Percentiles rank a stretch among this genome's conserved stretches.
phyloP scores from a whole-genome alignment of 2,329 filamentous ascomycete genomes.

The Camillea tinctor region DNA sequence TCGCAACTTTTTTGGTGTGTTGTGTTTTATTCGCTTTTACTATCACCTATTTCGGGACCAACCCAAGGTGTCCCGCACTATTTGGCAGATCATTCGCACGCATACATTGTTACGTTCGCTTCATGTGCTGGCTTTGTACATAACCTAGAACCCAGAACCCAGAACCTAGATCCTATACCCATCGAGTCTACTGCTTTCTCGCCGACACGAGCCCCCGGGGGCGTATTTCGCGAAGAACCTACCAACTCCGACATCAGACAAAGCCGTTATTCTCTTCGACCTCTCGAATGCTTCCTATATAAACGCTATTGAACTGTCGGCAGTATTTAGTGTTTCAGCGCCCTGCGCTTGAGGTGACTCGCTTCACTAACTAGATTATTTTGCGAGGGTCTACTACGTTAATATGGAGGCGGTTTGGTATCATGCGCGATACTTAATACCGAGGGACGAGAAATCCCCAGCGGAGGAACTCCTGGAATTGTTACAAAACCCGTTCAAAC shows the following conservation, averaged over 20 bases:
- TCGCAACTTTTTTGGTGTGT: no score
- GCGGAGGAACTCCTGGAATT: slow-evolving; percentile 47
- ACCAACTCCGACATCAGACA: not conserved
- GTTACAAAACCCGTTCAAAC: slow-evolving; percentile 50
- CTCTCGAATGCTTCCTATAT: not conserved
- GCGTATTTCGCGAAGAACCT: not conserved
- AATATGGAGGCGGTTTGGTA: slow-evolving; percentile 18
- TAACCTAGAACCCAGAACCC: not conserved
- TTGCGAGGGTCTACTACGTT: not conserved
- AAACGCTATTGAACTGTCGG: not conserved
- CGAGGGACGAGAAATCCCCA: slow-evolving; percentile 27
- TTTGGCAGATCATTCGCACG: not conserved
- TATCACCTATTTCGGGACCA: not conserved
- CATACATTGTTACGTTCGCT: not conserved
- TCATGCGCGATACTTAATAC: slow-evolving; percentile 12
- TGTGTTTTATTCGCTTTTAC: not conserved
- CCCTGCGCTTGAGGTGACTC: not conserved
- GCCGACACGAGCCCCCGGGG: not conserved
- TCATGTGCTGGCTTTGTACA: not conserved
- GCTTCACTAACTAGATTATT: not conserved
- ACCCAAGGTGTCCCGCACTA: no score
- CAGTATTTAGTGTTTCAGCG: not conserved
- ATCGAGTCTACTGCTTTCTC: not conserved
- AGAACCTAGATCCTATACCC: not conserved
- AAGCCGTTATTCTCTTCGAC: not conserved